A percentile compares a stretch with the other conserved stretches of the same genome.
These are phyloP conservation scores for Spathaspora girioi DNA, from an alignment of 805 yeast species.

Conservation along the genomic window DNA sequence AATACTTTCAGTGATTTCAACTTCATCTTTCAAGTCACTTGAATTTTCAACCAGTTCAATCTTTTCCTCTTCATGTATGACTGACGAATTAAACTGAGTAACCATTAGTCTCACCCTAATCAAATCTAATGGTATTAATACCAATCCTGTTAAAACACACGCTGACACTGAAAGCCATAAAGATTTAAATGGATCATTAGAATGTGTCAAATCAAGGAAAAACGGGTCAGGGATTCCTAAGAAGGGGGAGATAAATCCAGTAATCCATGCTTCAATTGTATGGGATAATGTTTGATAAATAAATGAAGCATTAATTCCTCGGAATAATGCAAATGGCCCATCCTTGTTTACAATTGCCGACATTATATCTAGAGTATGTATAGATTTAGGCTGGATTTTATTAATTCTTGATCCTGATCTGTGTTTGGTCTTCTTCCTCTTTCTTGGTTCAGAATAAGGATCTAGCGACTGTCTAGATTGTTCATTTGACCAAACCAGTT, in stretches of 20 bases:
- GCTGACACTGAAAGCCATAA: conserved; percentile 67
- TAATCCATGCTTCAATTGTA: conserved; percentile 86
- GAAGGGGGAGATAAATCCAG: conserved; percentile 81
- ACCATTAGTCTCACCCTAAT: conserved; percentile 75
- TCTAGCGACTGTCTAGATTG: not conserved
- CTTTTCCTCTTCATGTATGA: conserved; percentile 4
- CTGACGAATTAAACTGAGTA: conserved; percentile 49
- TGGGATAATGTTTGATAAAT: conserved; percentile 69
- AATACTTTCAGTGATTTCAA: not conserved
- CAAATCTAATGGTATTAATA: conserved; percentile 77
- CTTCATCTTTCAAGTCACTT: not conserved
- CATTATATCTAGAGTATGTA: conserved; percentile 63
- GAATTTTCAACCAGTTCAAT: not conserved
- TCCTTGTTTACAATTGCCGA: conserved; percentile 62
- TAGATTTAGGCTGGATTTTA: conserved; percentile 53
- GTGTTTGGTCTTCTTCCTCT: not conserved
- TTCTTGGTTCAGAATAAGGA: conserved; percentile 1
- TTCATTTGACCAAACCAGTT: conserved; percentile 8
- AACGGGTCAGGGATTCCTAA: conserved; percentile 85
- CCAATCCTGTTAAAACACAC: conserved; percentile 64
- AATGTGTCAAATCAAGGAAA: conserved; percentile 76
- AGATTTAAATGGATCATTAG: conserved; percentile 71
- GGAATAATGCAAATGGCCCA: conserved; percentile 68
- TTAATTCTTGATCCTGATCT: conserved; percentile 3
- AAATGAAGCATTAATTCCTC: conserved; percentile 77